Evolutionary conservation across 1,284 basidiomycete species (phyloP), one percentile per base, ranked within the genome.

Genomic region (Irpex sp.): DNA sequence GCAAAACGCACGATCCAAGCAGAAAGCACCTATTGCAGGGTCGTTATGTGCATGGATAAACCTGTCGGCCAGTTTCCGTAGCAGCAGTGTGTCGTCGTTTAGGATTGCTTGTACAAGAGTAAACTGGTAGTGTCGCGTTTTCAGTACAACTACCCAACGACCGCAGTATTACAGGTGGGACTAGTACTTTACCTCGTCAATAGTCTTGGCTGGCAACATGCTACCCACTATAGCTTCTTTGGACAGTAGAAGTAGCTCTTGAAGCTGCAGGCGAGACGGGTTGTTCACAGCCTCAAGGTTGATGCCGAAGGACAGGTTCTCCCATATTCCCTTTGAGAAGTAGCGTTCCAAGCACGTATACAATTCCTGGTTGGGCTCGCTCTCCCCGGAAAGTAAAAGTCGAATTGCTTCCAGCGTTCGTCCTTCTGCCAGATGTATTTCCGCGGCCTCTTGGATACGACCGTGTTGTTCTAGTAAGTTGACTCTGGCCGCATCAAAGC

Each of bases 341-440:
- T 72, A 77, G 10, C 70, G 67, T 11, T 74, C 69, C 44, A 79
- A 79, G 18, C 72, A 49, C 10, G 45, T 18, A 10, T 18, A 67
- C 10, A 18, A 49, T 18, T 49, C 45, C 45, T 49, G 10, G 45
- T 18, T 49, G 10, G 45, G 18, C 18, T 11, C 68, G 60, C 10
- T 85, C 64, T 79, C 76, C 20, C 91, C 74, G 56, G 27, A 27
- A 27, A 27, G 27, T 27, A 91, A 81, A 1, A 87, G 76, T 4
- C 75, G 74, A 44, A 91, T 86, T 0, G 89, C 92, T 22, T 88
- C 83, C 1, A 86, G 58, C 1, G 77, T 79, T 1, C 85, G 83
- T 20, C 90, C 89, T 77, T 90, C 87, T 1, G 78, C 76, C 2
- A 90, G 76, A 73, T 90, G 87, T 18, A 92, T 76, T 18, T 89